Evolutionary conservation across 208 protist genomes (phyloP).

Genomic region (Trypanosoma avium): DNA sequence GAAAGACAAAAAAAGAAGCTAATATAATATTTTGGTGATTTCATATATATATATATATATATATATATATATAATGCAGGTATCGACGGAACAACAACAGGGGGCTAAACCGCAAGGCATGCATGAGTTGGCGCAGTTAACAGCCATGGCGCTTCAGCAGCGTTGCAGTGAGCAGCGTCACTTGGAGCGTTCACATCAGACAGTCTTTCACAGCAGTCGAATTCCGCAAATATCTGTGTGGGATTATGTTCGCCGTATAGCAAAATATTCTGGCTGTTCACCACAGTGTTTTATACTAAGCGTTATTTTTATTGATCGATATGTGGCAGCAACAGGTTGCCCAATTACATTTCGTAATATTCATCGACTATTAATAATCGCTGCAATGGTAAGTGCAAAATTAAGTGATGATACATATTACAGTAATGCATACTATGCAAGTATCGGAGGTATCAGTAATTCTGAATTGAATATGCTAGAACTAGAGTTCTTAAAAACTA

Average conservation of each 20-base stretch:
- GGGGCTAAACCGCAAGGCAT: slow-evolving; percentile 15
- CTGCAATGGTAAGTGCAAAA: slow-evolving; percentile 76
- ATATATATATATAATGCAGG: slow-evolving; percentile 3
- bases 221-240: slow-evolving; percentile 80
- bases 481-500: slow-evolving; percentile 63
- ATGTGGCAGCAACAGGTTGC: slow-evolving; percentile 52
- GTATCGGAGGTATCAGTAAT: slow-evolving; percentile 67
- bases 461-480: slow-evolving; percentile 78
- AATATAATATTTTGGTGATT: not conserved
- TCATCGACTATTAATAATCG: slow-evolving; percentile 71
- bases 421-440: slow-evolving; percentile 79
- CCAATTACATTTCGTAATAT: slow-evolving; percentile 68
- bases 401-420: slow-evolving; percentile 84
- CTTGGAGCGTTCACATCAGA: slow-evolving; percentile 22
- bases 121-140: slow-evolving; percentile 47
- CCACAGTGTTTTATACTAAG: slow-evolving; percentile 91
- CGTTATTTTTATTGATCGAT: slow-evolving; percentile 91
- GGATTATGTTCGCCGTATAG: slow-evolving; percentile 91
- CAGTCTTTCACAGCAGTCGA: slow-evolving; percentile 73
- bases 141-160: slow-evolving; percentile 60
- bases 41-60: not conserved
- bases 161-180: slow-evolving; percentile 48
- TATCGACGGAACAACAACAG: not conserved
- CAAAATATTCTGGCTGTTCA: slow-evolving; percentile 88
- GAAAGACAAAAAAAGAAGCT: no score